Evolutionary conservation across 495 filamentous ascomycete genomes (phyloP), one percentile per base, ranked within the genome.

Genomic region (Penicillium pulvis): DNA sequence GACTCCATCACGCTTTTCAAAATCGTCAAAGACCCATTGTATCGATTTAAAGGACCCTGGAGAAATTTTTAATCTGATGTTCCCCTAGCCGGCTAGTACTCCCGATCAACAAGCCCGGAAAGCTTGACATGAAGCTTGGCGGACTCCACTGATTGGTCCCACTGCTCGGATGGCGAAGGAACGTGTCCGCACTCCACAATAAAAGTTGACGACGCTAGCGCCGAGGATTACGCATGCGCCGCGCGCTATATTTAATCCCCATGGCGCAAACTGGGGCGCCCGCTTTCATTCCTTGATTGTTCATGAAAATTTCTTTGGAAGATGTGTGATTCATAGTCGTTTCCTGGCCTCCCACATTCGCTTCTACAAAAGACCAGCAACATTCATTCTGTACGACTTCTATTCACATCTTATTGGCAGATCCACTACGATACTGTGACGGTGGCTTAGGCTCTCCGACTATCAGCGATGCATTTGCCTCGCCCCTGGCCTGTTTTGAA

Each of bases 201-300:
- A 51, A 57, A 59, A 59, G 62, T 65, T 61, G 65, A 65, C 59
- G 62, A 68, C 62, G 65, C 65, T 68, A 68, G 65, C 65, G 65
- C 55, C 43, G 57, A 63, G 59, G 59, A 35, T 68, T 68, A 65
- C 59, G 62, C 62, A 65, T 61, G 59, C 62, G 12, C 41, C 58
- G 59, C 62, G 12, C 41, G 4, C 39, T 41, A 41, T 41, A 41
- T 41, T 41, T 41, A 41, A 41, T 41, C 16, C 39, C 56, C 60
- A 57, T 59, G 48, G 43, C 35, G 51, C 24, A n/a, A 39, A 16
- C 8, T 11, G 12, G 39, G 39, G 14, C 39, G 16, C 39, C 24
- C 20, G 4, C 2, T 44, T 50, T 24, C 39, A 12, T 24, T 56
- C 33, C 10, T 14, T 28, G 28, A 24, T 19, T 19, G 33, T 19